phyloP scores from a whole-genome alignment of 169 alveolate genomes.

The Cryptosporidium sp. region DNA sequence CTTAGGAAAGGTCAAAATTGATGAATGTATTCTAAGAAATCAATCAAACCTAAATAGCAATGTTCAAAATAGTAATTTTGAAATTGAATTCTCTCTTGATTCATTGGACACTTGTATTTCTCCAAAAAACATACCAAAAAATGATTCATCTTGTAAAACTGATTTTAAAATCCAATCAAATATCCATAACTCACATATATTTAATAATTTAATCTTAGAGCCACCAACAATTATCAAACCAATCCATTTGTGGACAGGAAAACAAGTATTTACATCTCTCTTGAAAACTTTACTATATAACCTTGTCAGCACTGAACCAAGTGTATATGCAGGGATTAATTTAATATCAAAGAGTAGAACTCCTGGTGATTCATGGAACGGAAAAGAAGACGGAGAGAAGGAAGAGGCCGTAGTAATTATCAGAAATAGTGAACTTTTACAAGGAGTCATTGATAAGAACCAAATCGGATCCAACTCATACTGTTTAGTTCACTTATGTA shows the following conservation, averaged over 20 bases:
- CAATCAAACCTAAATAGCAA: neutral
- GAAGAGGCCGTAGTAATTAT: constrained; percentile 78
- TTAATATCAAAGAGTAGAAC: constrained; percentile 83
- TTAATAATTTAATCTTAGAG: constrained; percentile 78
- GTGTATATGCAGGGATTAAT: constrained; percentile 58
- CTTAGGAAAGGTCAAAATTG: constrained; percentile 40
- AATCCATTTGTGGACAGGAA: constrained; percentile 95
- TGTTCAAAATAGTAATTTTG: neutral
- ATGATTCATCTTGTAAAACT: neutral
- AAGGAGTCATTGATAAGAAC: constrained; percentile 97
- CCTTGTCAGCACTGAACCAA: constrained; percentile 37
- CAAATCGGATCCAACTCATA: constrained; percentile 96
- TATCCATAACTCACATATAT: neutral
- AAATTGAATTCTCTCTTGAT: neutral
- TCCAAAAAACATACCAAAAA: neutral
- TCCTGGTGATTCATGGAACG: constrained; percentile 92
- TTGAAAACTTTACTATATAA: constrained; percentile 47
- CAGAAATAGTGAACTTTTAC: constrained; percentile 91
- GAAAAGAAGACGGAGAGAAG: constrained; percentile 81
- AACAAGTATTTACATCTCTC: constrained; percentile 84
- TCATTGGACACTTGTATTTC: constrained; percentile 5
- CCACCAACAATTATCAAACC: constrained; percentile 96
- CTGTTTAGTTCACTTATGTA: constrained; percentile 95
- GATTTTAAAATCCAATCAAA: neutral
- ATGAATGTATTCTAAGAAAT: constrained; percentile 28